phyloP scores from a whole-genome alignment of 2,329 filamentous ascomycete genomes.

The Neonectria punicea region DNA sequence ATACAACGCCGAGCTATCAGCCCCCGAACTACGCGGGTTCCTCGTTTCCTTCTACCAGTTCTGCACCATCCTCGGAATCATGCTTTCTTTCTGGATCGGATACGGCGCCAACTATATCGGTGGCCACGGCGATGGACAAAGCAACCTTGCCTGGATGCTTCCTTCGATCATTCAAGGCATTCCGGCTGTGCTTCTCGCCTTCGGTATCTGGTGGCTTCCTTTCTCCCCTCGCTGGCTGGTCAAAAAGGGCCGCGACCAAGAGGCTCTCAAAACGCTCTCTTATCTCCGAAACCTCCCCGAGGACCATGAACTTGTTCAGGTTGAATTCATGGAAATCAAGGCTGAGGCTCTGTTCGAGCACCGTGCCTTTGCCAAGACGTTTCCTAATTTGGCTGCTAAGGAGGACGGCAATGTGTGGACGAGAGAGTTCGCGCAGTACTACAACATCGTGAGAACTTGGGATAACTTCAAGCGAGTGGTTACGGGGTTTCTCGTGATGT shows the following conservation, averaged over 20 bases:
- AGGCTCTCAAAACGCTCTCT: slow-evolving; percentile 67
- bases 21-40: slow-evolving; percentile 74
- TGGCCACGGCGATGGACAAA: slow-evolving; percentile 55
- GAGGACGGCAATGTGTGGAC: slow-evolving; percentile 54
- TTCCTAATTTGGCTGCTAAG: slow-evolving; percentile 55
- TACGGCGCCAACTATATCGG: slow-evolving; percentile 60
- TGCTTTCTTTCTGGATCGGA: slow-evolving; percentile 60
- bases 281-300: slow-evolving; percentile 69
- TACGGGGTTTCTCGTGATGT: slow-evolving; percentile 72
- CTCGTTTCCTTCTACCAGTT: slow-evolving; percentile 74
- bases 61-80: slow-evolving; percentile 50
- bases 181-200: slow-evolving; percentile 63
- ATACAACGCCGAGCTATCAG: slow-evolving; percentile 63
- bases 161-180: slow-evolving; percentile 58
- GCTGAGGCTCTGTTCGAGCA: slow-evolving; percentile 82
- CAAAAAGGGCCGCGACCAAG: slow-evolving; percentile 75
- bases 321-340: slow-evolving; percentile 87
- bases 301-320: slow-evolving; percentile 74
- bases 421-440: slow-evolving; percentile 61
- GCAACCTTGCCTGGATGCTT: slow-evolving; percentile 56
- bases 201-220: slow-evolving; percentile 82
- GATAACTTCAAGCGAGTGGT: slow-evolving; percentile 71
- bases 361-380: slow-evolving; percentile 70
- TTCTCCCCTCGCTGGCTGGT: slow-evolving; percentile 82
- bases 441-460: slow-evolving; percentile 43